Evolutionary conservation across 164 flowering plant species (phyloP), one percentile per base, ranked within the genome.

Genomic region (Aristolochia contorta): DNA sequence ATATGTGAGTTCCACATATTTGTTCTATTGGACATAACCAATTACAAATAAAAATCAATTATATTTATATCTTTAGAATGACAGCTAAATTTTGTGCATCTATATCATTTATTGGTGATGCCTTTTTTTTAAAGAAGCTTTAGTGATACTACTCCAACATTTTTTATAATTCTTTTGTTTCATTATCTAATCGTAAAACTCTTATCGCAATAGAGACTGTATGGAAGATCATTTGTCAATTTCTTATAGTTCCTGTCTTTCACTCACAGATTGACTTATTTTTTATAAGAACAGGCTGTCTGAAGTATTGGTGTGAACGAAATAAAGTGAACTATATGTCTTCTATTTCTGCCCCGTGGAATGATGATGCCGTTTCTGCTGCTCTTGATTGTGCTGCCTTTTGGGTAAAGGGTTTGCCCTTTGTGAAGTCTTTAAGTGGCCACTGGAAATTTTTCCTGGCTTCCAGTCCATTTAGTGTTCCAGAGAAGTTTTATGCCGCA

Each of bases 321-420:
- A 90, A 69, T 72, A 87, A 90, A 68, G 96, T 85, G 60, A 83
- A 85, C 62, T 62, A 66, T 65, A 37, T 76, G 47, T 85, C 69
- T n/a, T 67, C 96, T 16, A 75, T 69, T 19, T 73, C 84, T 48
- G 97, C 96, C 47, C 78, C 71, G 58, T 93, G 98, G 98, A 71
- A 85, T 74, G 98, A 93, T 69, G 86, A 82, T 74, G 92, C 98
- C 60, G 92, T 90, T 65, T 51, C 67, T 37, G 73, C 66, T 63
- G 90, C 97, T 66, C 80, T 93, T 67, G 87, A 86, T 54, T 66
- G 80, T 71, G 97, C 98, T 46, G 76, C 85, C 51, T 77, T 67
- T 61, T 93, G 96, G 98, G 94, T 84, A 16, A 74, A 88, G 53
- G 87, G 75, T 16, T 74, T 90, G 79, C 98, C 97, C 33, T 90